Conservation (phyloP, 129 eudicot genomes). For the Lactuca saligna region DNA sequence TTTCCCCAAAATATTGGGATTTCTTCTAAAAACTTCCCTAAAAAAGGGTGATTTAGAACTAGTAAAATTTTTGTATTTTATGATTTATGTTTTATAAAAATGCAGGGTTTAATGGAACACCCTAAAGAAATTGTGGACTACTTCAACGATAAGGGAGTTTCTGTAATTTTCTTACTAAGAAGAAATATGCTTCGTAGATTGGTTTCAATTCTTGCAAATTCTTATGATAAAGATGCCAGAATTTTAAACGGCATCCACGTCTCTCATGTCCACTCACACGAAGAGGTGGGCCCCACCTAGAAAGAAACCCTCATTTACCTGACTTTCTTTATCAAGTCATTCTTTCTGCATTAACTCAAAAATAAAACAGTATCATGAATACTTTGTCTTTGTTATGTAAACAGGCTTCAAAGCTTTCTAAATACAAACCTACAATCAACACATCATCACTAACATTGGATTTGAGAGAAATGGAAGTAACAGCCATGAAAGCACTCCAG, state of each 20-base stretch:
- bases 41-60: no score
- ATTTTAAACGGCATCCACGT: conserved; percentile 71
- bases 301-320: no score
- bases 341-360: no score
- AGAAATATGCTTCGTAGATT: conserved; percentile 75
- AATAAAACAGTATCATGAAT: no score
- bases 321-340: not conserved
- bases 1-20: no score
- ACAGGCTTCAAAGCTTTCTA: conserved; percentile 76
- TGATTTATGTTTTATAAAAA: not conserved
- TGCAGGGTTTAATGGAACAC: conserved; percentile 77
- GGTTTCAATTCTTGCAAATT: conserved; percentile 81
- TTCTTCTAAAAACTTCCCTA: no score
- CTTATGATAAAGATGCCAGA: conserved; percentile 68
- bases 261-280: conserved; percentile 77
- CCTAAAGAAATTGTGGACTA: conserved; percentile 64
- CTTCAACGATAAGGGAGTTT: conserved; percentile 60
- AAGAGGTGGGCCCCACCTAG: conserved; percentile 48
- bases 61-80: not conserved
- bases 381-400: not conserved
- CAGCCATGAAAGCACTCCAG: conserved; percentile 52
- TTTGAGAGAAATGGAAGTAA: conserved; percentile 59
- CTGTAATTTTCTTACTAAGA: conserved; percentile 66
- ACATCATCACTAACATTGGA: conserved; percentile 48
- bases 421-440: conserved; percentile 66